Evolutionary conservation across 108 stramenopile genomes (phyloP), one percentile per base, ranked within the genome.

Genomic region (Poteriospumella lacustris): DNA sequence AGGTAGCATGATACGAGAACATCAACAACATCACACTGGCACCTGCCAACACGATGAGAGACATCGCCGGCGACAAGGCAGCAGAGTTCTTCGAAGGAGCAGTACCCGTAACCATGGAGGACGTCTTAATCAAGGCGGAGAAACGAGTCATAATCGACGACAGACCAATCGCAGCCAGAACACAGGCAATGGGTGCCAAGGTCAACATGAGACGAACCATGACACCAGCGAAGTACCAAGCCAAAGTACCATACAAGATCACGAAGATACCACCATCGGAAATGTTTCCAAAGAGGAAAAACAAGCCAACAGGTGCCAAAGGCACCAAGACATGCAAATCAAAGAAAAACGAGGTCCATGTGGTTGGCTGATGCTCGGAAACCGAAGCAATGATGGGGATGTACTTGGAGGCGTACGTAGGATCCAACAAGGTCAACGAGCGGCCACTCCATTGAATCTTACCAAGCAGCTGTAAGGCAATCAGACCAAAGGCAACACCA

Each of bases 131-230:
- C n/a, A 73, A 42, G 31, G 70, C 87, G 12, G 81, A 68, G 75
- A 81, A 90, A 91, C 94, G 90, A 5, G 89, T 83, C 72, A 93
- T 75, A 39, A 93, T 38, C 42, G 88, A 75, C 24, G 92, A 93
- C 60, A 94, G 85, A 26, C 91, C 92, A 69, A 96, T 90, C 3
- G 94, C 97, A 75, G 87, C 92, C 36, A 97, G 85, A 5, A 86
- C 67, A 70, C 89, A 89, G 9, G 94, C 91, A 78, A 95, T 91
- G 28, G 97, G 97, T 39, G 93, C 96, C 26, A 92, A 88, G 42
- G 95, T 83, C 29, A 98, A 88, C 80, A 98, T 94, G 68, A 98
- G 87, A 34, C 97, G 91, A 26, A 96, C 96, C 97, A 98, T 98
- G 79, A 91, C 91, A 62, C 92, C 94, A 5, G 91, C 89, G 83